Base-by-base conservation (phyloP, 2,329 filamentous ascomycete species). In the Epichloe hybrida region DNA sequence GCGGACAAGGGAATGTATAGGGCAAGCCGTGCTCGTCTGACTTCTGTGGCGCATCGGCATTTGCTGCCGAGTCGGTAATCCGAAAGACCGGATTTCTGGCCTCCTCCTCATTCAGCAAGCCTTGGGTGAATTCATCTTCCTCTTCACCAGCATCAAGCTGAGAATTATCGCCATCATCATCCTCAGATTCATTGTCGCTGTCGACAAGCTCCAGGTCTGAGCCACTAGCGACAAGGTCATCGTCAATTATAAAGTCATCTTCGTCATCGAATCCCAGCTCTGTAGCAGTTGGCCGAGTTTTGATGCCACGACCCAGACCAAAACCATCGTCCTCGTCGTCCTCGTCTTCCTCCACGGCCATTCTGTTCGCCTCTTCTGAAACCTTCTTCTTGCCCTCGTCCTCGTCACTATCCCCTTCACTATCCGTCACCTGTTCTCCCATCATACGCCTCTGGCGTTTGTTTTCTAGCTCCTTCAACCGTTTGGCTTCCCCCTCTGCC, bases 201-300 rank as follows among this genome's bases (percentile, higher is more conserved):
- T 73, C 75, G 7, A 76, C 68, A 4, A 73, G 69, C 31, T 84
- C 79, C n/a, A 81, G 61, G 39, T 84, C 81, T 5, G 87, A 91
- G 38, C 82, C 86, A 57, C 83, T 90, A 12, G 89, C 89, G 36
- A 96, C 77, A 15, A 97, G 75, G 61, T 95, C 85, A 55, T 93
- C 87, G 53, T 97, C 91, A 54, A 96, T 82, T 27, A 91, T 64
- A 60, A 97, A 97, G 59, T 96, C 88, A 59, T 97, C 91, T 63
- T 97, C 91, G 58, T 96, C 91, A 56, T 95, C 89, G 36, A 95
- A 83, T 5, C 82, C 86, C 17, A 89, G 66, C 52, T 84, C 76
- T 11, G 76, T 73, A 3, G 75, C 76, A 7, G 79, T 80, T 35
- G 73, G 74, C 23, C 74, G 72, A 49, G 71, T 69, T 59, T 72